Base-by-base conservation (phyloP, 1,284 basidiomycete species). In the Hymenochaete sp. region DNA sequence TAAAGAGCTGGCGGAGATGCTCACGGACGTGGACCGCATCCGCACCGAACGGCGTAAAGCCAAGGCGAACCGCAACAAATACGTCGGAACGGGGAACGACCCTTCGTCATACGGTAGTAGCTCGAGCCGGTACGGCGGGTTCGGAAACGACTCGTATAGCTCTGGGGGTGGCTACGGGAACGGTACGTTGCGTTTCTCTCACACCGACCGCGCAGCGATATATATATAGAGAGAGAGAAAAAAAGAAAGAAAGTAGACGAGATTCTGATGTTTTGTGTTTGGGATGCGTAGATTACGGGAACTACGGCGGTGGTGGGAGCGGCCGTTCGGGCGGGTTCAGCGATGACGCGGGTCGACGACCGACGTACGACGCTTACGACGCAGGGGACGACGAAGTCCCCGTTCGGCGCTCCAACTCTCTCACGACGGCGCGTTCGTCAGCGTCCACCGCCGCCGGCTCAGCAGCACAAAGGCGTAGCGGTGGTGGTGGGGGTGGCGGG, bases 21-120 rank as follows among this genome's bases (percentile, higher is more conserved):
- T 99, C 0, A 74, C 78, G 1, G 95, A 98, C 60, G 83, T 98
- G 4, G 95, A 98, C 28, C 79, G 79, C 56, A 95, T 98, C 52
- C 80, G 95, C 38, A 54, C 63, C 2, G 96, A 98, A 64, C 79
- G 95, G 35, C 77, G 93, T 35, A 97, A 95, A 66, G 96, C 95
- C 21, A 93, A 95, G 59, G 59, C 70, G n/a, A 97, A 97, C 67
- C 85, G 84, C 56, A 79, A 73, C 69, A 98, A 98, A 66, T 98
- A 97, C 62, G 74, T 70, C 33, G 93, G 93, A 19, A 76, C 76
- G 1, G 90, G 93, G 1, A 93, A 82, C 55, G 89, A 93, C 52
- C 75, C 82, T 18, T 66, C 76, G 62, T 73, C 72, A 50, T 84
- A 81, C 47, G 71, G 73, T n/a, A 62, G 63, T 32, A 73, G 73